phyloP scores from a whole-genome alignment of 768 basidiomycete genomes.

The Suillus plorans region DNA sequence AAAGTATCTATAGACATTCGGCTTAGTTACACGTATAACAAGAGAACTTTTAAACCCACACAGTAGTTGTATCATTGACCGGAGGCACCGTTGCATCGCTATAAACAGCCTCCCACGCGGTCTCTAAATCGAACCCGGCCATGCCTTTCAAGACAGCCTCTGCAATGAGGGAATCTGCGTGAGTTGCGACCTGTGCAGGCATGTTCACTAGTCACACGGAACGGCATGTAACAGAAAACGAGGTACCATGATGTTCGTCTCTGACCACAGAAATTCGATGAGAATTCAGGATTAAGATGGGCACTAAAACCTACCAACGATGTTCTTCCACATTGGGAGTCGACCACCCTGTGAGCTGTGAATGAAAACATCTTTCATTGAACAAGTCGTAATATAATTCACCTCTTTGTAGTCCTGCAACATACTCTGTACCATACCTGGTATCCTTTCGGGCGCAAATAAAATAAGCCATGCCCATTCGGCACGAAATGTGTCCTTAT shows the following conservation, averaged over 20 bases:
- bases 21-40: background rate
- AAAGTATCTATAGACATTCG: slow-evolving; percentile 45
- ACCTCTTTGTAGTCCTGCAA: slow-evolving; percentile 74
- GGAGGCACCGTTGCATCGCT: slow-evolving; percentile 73
- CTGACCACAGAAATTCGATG: slow-evolving; percentile 22
- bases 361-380: background rate
- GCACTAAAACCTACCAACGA: slow-evolving; percentile 48
- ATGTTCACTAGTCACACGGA: background rate
- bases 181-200: slow-evolving; percentile 63
- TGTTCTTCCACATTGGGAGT: slow-evolving; percentile 91
- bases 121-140: slow-evolving; percentile 56
- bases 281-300: slow-evolving; percentile 1
- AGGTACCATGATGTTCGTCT: slow-evolving; percentile 81
- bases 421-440: slow-evolving; percentile 79
- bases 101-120: slow-evolving; percentile 72
- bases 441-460: slow-evolving; percentile 73
- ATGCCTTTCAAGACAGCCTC: slow-evolving; percentile 71
- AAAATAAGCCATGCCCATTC: slow-evolving; percentile 79
- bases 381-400: slow-evolving; percentile 5
- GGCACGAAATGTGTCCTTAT: slow-evolving; percentile 75
- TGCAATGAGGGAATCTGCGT: slow-evolving; percentile 76
- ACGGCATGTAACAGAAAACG: background rate
- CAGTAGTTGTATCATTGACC: slow-evolving; percentile 48
- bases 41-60: slow-evolving; percentile 34
- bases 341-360: slow-evolving; percentile 56